Evolutionary conservation across 73 alveolate species (phyloP).

Genomic region (Paramecium primaurelia): DNA sequence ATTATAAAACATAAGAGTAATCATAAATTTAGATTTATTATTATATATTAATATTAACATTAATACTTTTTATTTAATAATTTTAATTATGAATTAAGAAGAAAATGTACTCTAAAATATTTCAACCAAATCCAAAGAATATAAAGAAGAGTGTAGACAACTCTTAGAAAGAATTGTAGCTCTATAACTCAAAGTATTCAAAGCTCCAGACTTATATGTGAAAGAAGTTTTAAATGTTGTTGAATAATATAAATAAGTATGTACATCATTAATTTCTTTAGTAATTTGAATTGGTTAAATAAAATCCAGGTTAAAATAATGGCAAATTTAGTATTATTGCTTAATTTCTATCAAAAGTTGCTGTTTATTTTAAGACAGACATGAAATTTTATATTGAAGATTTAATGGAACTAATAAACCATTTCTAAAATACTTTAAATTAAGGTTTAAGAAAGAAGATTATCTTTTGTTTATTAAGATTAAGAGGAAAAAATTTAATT

Average conservation of each 20-base stretch:
- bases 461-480: neutral
- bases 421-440: neutral
- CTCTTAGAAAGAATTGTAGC: neutral
- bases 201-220: conserved; percentile 53
- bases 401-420: conserved; percentile 48
- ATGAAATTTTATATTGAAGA: conserved; percentile 25
- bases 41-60: neutral
- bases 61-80: neutral
- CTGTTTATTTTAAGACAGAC: conserved; percentile 46
- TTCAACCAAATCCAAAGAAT: conserved; percentile 29
- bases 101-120: neutral
- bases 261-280: neutral
- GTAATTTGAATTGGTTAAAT: conserved; percentile 37
- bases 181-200: conserved; percentile 30
- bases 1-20: neutral
- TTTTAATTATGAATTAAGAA: neutral
- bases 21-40: neutral
- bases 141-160: neutral
- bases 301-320: conserved; percentile 41
- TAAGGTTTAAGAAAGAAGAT: neutral
- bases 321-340: conserved; percentile 31
- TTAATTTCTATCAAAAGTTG: conserved; percentile 43
- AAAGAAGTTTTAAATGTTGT: conserved; percentile 42
- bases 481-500: neutral
- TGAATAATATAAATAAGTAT: neutral